phyloP scores from a whole-genome alignment of 139 green algal species.

The Chlorella sp. region DNA sequence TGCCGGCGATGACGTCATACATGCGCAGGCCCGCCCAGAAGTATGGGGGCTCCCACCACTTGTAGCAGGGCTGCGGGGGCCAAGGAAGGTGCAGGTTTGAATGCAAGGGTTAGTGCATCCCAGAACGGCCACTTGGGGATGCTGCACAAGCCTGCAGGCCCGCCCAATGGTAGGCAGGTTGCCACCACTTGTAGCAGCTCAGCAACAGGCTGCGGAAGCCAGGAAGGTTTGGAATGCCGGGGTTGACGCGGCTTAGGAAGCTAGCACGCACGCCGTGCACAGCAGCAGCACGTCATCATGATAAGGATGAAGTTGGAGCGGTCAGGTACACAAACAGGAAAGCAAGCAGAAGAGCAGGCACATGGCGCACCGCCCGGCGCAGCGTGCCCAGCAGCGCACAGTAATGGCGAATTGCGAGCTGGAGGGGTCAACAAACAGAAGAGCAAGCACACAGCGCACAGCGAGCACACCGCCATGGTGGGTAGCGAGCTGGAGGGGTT shows the following conservation, averaged over 20 bases:
- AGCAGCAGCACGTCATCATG: neutral
- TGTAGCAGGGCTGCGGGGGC: slow-evolving; percentile 94
- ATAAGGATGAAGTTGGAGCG: too few relatives aligned
- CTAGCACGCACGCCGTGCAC: too few relatives aligned
- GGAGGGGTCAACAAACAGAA: slow-evolving; percentile 61
- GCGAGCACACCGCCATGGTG: neutral
- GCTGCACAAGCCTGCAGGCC: too few relatives aligned
- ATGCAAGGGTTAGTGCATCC: neutral
- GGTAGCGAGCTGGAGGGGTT: too few relatives aligned
- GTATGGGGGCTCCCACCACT: slow-evolving; percentile 98
- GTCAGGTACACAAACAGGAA: too few relatives aligned
- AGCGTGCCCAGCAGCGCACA: too few relatives aligned
- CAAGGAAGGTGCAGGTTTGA: neutral
- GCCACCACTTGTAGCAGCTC: slow-evolving; percentile 7
- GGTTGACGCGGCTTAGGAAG: too few relatives aligned
- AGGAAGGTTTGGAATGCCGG: neutral
- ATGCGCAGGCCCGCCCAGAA: slow-evolving; percentile 94
- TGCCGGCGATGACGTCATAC: slow-evolving; percentile 94
- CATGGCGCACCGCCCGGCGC: too few relatives aligned
- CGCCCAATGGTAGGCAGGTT: too few relatives aligned
- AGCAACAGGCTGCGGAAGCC: neutral
- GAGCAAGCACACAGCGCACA: neutral
- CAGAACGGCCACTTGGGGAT: too few relatives aligned
- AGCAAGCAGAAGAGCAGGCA: too few relatives aligned
- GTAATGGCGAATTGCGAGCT: slow-evolving; percentile 88